phyloP scores from a whole-genome alignment of 1,139 yeast genomes.

The Pichia sp. region DNA sequence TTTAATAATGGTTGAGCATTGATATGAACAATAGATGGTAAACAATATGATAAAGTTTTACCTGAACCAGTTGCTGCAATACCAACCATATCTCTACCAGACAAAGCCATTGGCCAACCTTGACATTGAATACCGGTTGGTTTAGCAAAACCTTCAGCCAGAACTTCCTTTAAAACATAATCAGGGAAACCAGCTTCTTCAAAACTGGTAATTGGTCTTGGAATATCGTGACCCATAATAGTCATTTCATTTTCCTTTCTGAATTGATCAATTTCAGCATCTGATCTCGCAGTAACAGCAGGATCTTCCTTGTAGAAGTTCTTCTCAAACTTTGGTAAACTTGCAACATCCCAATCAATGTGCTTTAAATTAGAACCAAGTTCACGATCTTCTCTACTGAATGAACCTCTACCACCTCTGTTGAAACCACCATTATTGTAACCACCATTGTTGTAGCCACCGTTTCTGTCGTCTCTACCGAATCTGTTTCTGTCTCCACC shows the following conservation, averaged over 20 bases:
- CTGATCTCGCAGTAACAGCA: conserved; percentile 64
- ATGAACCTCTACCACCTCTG: conserved; percentile 21
- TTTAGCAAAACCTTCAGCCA: conserved; percentile 84
- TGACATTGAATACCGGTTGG: conserved; percentile 98
- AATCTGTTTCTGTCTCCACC: conserved; percentile 34
- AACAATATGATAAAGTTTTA: conserved; percentile 92
- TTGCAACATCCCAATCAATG: conserved; percentile 73
- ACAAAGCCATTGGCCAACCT: conserved; percentile 99
- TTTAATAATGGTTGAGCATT: conserved; percentile 92
- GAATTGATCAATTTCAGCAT: conserved; percentile 62
- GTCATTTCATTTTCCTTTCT: conserved; percentile 85
- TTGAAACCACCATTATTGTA: conserved; percentile 1
- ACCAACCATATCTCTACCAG: conserved; percentile 99
- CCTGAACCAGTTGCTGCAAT: conserved; percentile 99
- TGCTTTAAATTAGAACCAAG: conserved; percentile 53
- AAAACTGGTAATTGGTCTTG: conserved; percentile 86
- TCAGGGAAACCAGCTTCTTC: conserved; percentile 98
- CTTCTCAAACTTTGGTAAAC: conserved; percentile 87
- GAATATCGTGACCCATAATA: conserved; percentile 73
- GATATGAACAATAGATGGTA: conserved; percentile 95
- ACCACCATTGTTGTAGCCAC: conserved; percentile 17
- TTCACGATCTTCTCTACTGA: conserved; percentile 35
- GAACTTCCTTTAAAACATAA: conserved; percentile 82
- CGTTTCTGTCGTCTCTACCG: conserved; percentile 29
- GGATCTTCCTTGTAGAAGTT: conserved; percentile 88